Percentiles rank a stretch among this genome's conserved stretches.
These are phyloP conservation scores for Prunus dulcis DNA, from an alignment of 306 rosid genomes.

Conservation along the genomic window DNA sequence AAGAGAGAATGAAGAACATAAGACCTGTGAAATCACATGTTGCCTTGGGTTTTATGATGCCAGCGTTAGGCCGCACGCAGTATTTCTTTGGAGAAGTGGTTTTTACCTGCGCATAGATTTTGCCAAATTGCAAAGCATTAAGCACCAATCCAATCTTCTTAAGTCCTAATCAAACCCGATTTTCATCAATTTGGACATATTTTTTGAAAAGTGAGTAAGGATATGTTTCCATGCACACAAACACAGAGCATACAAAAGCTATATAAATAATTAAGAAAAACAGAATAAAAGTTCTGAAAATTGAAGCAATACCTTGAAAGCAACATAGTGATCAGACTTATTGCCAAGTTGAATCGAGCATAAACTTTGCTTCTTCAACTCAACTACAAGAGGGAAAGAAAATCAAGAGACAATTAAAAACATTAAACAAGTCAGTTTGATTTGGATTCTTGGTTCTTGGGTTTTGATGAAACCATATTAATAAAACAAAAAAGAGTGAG, in stretches of 20 bases:
- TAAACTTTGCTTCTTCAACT: slow-evolving; percentile 79
- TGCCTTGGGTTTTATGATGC: slow-evolving; percentile 67
- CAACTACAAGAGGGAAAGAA: slow-evolving; percentile 47
- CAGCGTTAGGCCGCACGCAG: slow-evolving; percentile 86
- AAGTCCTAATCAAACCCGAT: not conserved
- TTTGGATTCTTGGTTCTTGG: not conserved
- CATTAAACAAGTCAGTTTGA: not conserved
- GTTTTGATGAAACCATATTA: not conserved
- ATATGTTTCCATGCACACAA: slow-evolving; percentile 7
- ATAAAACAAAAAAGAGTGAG: not conserved
- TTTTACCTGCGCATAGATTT: slow-evolving; percentile 59
- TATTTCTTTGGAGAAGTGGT: slow-evolving; percentile 91
- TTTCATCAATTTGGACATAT: not conserved
- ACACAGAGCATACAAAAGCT: not conserved
- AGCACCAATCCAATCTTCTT: not conserved
- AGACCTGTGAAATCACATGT: slow-evolving; percentile 79
- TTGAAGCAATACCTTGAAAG: slow-evolving; percentile 64
- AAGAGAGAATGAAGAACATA: slow-evolving; percentile 1
- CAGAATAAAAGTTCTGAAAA: not conserved
- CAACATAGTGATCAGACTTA: slow-evolving; percentile 59
- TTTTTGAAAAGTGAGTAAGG: not conserved
- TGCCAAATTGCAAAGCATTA: not conserved
- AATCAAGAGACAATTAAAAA: slow-evolving; percentile 3
- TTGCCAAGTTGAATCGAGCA: slow-evolving; percentile 63
- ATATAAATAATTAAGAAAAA: not conserved